A percentile compares a stretch with the other conserved stretches of the same genome.
phyloP scores from a whole-genome alignment of 257 asterid species.

The Buddleja alternifolia region DNA sequence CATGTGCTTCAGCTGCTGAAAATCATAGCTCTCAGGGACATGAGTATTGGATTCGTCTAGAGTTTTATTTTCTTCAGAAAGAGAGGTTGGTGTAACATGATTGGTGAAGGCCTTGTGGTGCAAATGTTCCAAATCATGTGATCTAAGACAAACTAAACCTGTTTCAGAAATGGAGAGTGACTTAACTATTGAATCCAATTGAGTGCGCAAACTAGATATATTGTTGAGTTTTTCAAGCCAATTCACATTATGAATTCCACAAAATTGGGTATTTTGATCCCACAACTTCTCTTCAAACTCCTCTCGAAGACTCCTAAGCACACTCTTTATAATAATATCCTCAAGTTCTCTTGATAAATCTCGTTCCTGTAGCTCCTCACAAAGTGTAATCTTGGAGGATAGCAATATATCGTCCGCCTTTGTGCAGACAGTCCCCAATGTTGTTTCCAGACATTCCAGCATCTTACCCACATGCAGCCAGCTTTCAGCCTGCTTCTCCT shows the following conservation, averaged over 20 bases:
- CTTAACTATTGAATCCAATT: slow-evolving; percentile 63
- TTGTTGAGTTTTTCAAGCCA: slow-evolving; percentile 67
- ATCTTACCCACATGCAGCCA: slow-evolving; percentile 44
- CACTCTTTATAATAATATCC: slow-evolving; percentile 54
- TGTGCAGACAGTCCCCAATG: slow-evolving; percentile 45
- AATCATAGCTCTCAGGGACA: slow-evolving; percentile 60
- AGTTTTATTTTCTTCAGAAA: slow-evolving; percentile 59
- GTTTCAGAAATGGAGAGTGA: slow-evolving; percentile 57
- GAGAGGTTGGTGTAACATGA: slow-evolving; percentile 39
- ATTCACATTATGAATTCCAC: slow-evolving; percentile 38
- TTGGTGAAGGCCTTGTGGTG: slow-evolving; percentile 46
- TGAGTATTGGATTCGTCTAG: slow-evolving; percentile 48
- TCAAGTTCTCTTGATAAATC: slow-evolving; percentile 51
- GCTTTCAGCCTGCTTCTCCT: slow-evolving; percentile 50
- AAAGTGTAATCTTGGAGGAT: slow-evolving; percentile 43
- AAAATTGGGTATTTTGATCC: slow-evolving; percentile 45
- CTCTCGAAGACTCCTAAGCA: slow-evolving; percentile 43
- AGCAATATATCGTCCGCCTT: slow-evolving; percentile 42
- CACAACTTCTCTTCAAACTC: slow-evolving; percentile 48
- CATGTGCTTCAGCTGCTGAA: slow-evolving; percentile 63
- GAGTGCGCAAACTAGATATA: slow-evolving; percentile 51
- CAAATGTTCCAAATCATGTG: slow-evolving; percentile 60
- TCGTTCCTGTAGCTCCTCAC: slow-evolving; percentile 45
- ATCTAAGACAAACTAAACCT: slow-evolving; percentile 59
- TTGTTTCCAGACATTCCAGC: slow-evolving; percentile 48